Percentiles rank a stretch among this genome's conserved stretches.
Evolutionary conservation across 495 filamentous ascomycete species (phyloP).

Genomic region (Penicillium tannophilum): DNA sequence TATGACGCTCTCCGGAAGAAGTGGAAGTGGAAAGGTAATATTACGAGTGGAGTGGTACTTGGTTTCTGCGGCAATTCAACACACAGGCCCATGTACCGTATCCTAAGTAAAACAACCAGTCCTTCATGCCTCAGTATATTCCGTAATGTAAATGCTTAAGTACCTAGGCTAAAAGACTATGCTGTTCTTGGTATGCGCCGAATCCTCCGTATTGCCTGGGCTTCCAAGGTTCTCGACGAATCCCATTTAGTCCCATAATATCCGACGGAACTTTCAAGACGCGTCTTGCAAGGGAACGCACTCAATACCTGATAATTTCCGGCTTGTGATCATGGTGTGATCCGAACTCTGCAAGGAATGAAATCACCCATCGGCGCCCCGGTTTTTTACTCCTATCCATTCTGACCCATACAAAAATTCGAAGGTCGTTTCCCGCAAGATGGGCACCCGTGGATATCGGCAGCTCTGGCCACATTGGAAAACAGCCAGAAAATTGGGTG

Average conservation of each 20-base stretch:
- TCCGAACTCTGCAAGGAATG: slow-evolving; percentile 6
- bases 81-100: slow-evolving; percentile 9
- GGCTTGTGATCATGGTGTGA: slow-evolving; percentile 20
- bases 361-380: slow-evolving; percentile 2
- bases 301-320: slow-evolving; percentile 1
- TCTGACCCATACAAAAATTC: not conserved
- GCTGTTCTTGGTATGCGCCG: not conserved
- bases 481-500: not conserved
- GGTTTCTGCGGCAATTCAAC: slow-evolving; percentile 3
- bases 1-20: slow-evolving; percentile 30
- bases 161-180: not conserved
- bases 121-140: not conserved
- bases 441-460: not conserved
- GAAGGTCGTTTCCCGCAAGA: not conserved
- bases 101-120: slow-evolving; percentile 14
- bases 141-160: not conserved
- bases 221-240: not conserved
- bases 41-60: slow-evolving; percentile 21
- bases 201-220: not conserved
- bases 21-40: slow-evolving; percentile 29
- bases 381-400: not conserved
- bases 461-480: not conserved
- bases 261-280: slow-evolving; percentile 10
- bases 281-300: slow-evolving; percentile 9
- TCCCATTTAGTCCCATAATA: not conserved